Evolutionary conservation across 768 basidiomycete genomes (phyloP), one percentile per base, ranked within the genome.

Genomic region (Pulveroboletus sp.): DNA sequence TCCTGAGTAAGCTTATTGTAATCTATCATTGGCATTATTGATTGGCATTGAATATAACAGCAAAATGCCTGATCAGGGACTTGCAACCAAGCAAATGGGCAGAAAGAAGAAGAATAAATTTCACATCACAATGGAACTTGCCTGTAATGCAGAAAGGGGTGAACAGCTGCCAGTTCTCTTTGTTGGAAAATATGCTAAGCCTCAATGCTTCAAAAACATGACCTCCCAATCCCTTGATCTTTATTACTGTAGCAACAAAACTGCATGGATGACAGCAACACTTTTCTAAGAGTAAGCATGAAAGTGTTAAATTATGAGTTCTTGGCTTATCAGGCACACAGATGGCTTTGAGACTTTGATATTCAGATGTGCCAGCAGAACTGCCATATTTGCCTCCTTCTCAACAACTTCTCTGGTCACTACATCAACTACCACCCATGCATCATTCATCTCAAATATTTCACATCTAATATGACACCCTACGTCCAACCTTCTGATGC

Each of bases 111-210:
- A 49, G 35, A 31, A 57, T 16, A 57, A 52, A 37, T 52, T 50
- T 29, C 50, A 49, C 1, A 53, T 61, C 36, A n/a, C n/a, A n/a
- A n/a, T n/a, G n/a, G n/a, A n/a, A n/a, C n/a, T n/a, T n/a, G n/a
- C n/a, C n/a, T n/a, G 47, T 23, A 53, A 49, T 48, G 46, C 46
- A 44, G 41, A 49, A 16, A 40, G 68, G 64, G 19, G 62, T 29
- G 70, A 73, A 45, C 69, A 69, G 45, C 49, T 68, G 6, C 49
- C 51, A 1, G 34, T 55, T 4, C 45, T 75, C 22, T 68, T 61
- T 52, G 75, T 75, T 57, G 70, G 73, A 12, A 70, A 63, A 42
- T 54, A 56, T 6, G 58, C 54, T 17, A 56, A 63, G 23, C 73
- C 73, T 7, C 60, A 56, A 0, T 63, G 61, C 36, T 75, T 74